These are phyloP conservation scores for Chamaenerion angustifolium DNA, from an alignment of 345 rosid genomes.

Conservation along the genomic window DNA sequence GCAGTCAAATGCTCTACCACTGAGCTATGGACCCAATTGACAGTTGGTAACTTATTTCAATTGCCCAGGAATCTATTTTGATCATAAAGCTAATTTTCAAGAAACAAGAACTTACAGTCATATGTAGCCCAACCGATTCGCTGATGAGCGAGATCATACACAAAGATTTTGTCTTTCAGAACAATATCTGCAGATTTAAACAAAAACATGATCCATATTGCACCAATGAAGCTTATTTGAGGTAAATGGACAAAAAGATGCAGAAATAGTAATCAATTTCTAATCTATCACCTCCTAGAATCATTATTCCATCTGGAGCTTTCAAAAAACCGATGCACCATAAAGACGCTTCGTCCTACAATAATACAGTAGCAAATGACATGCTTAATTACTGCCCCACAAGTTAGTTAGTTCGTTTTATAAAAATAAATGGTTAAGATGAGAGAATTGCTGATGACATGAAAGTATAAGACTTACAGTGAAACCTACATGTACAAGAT, in stretches of 20 bases:
- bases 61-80: too few species aligned
- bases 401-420: too few species aligned
- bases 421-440: conserved; percentile 1
- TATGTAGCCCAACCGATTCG: conserved; percentile 85
- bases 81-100: too few species aligned
- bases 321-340: conserved; percentile 89
- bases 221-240: too few species aligned
- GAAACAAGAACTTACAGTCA: conserved; percentile 69
- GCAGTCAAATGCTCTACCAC: conserved; percentile 85
- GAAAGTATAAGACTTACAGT: conserved; percentile 30
- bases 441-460: not conserved
- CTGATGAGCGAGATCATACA: conserved; percentile 73
- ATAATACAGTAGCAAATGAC: conserved; percentile 4
- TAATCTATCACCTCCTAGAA: conserved; percentile 71
- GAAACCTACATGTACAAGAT: conserved; percentile 25
- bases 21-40: conserved; percentile 56
- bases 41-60: too few species aligned
- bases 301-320: conserved; percentile 45
- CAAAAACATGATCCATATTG: too few species aligned
- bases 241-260: too few species aligned
- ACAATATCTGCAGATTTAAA: conserved; percentile 55
- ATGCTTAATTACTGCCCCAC: not conserved
- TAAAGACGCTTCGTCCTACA: conserved; percentile 58
- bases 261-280: too few species aligned
- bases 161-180: conserved; percentile 83